Base-by-base conservation (phyloP, 345 rosid species). In the Salix dunnii region DNA sequence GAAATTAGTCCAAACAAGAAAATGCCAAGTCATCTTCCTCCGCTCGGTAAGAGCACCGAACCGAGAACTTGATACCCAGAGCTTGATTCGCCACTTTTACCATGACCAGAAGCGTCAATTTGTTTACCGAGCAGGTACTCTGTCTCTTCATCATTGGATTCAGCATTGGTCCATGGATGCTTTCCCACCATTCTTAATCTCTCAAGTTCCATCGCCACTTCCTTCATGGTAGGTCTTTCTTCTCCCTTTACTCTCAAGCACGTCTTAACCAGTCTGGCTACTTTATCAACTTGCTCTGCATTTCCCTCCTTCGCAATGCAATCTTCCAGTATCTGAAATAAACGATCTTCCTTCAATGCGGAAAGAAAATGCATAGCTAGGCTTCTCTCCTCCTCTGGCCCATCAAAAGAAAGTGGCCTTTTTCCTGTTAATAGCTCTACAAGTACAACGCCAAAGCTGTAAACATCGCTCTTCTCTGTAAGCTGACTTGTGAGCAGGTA, bases 101-200 rank as follows among this genome's bases (percentile, higher is more conserved):
- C 67, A 72, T 72, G 16, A n/a, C n/a, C n/a, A n/a, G 66, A 53
- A 2, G 75, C n/a, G 75, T 17, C 75, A n/a, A n/a, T n/a, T 33
- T 14, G 53, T 38, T 80, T 38, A 21, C 64, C 77, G 0, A 79
- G 77, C 71, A 80, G 77, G 48, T 51, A 43, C 67, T 73, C 64
- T 1, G 33, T 78, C 67, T 80, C 84, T 68, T 84, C 86, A 42
- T 49, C 76, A 6, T 83, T 0, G 8, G 14, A 42, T 11, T 42
- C 12, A 6, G 8, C 46, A 11, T 42, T 42, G 2, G 46, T 42
- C 46, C 46, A 42, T 8, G 46, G 46, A 42, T 42, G 46, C 9
- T 42, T 42, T 2, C 12, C 46, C 8, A 11, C 33, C 23, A 27
- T 2, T 58, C 51, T 35, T 3, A 72, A n/a, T 21, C 35, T 40